Percentiles rank a stretch among this genome's conserved stretches.
These are phyloP conservation scores for Microsporum audouinii DNA, from an alignment of 2,329 filamentous ascomycete genomes.

Conservation along the genomic window DNA sequence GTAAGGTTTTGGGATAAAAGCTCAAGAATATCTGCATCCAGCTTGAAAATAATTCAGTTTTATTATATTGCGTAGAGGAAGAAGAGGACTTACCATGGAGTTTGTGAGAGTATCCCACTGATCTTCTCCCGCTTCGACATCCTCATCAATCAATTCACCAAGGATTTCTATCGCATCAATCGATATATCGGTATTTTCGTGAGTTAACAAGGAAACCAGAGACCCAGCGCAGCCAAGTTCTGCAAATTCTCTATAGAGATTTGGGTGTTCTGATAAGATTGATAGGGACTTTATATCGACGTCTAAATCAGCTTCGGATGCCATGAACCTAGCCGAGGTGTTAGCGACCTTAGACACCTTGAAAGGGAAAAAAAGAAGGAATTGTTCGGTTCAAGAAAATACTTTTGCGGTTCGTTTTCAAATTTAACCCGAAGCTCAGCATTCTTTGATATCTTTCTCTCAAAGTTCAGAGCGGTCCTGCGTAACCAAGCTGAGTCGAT, in stretches of 20 bases:
- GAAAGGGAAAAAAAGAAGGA: neutral
- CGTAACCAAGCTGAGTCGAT: slow-evolving; percentile 77
- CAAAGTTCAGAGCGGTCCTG: slow-evolving; percentile 68
- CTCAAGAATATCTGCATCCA: slow-evolving; percentile 34
- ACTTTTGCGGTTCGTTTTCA: slow-evolving; percentile 67
- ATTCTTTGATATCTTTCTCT: slow-evolving; percentile 84
- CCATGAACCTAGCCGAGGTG: slow-evolving; percentile 49
- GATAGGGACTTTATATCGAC: slow-evolving; percentile 76
- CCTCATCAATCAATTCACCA: slow-evolving; percentile 83
- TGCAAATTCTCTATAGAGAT: slow-evolving; percentile 70
- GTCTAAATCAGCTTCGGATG: slow-evolving; percentile 79
- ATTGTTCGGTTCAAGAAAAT: slow-evolving; percentile 5
- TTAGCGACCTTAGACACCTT: slow-evolving; percentile 14
- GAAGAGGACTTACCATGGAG: slow-evolving; percentile 37
- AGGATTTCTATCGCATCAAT: slow-evolving; percentile 85
- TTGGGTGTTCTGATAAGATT: slow-evolving; percentile 74
- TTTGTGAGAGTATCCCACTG: slow-evolving; percentile 69
- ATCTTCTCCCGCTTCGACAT: slow-evolving; percentile 66
- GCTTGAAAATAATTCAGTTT: slow-evolving; percentile 18
- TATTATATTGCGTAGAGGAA: neutral
- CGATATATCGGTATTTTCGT: slow-evolving; percentile 95
- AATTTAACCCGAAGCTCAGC: slow-evolving; percentile 77
- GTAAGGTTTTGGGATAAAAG: slow-evolving; percentile 48
- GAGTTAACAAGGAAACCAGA: slow-evolving; percentile 69
- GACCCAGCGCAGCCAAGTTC: slow-evolving; percentile 61